Percentiles rank a stretch among this genome's conserved stretches.
Conservation (phyloP, 257 asterid genomes). For the Verbascum thapsus region DNA sequence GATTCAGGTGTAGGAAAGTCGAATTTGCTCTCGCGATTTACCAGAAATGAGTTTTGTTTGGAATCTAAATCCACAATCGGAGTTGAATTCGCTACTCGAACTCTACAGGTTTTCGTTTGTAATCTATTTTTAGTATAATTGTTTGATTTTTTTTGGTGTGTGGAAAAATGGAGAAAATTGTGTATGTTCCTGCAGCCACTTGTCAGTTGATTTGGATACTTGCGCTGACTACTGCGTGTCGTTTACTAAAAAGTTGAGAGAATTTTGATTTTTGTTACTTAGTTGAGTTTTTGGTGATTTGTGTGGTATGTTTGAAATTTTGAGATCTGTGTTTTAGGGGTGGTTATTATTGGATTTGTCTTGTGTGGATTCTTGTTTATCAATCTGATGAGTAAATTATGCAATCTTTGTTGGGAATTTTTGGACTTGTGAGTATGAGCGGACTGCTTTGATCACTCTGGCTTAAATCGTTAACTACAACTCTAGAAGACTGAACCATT, state of each 20-base stretch:
- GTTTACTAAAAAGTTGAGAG: slow-evolving; percentile 10
- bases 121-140: slow-evolving; percentile 14
- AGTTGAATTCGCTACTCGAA: slow-evolving; percentile 56
- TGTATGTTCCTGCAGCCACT: slow-evolving; percentile 19
- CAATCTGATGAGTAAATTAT: slow-evolving; percentile 9
- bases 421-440: not conserved
- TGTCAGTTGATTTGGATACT: slow-evolving; percentile 4
- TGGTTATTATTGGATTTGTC: slow-evolving; percentile 14
- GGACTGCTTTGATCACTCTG: not conserved
- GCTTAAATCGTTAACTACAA: not conserved
- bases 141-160: not conserved
- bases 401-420: slow-evolving; percentile 4
- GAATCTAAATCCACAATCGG: slow-evolving; percentile 59
- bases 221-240: not conserved
- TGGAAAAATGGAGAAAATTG: not conserved
- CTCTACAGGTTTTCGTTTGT: slow-evolving; percentile 41
- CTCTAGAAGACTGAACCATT: not conserved
- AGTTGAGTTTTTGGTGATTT: not conserved
- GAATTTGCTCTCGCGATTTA: slow-evolving; percentile 53
- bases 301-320: not conserved
- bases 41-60: slow-evolving; percentile 50
- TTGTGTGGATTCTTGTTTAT: not conserved
- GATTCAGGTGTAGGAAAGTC: slow-evolving; percentile 58
- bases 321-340: slow-evolving; percentile 21
- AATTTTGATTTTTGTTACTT: not conserved